Percentiles rank a stretch among this genome's conserved stretches.
phyloP scores from a whole-genome alignment of 345 rosid genomes.

The Rhodamnia rubescens region DNA sequence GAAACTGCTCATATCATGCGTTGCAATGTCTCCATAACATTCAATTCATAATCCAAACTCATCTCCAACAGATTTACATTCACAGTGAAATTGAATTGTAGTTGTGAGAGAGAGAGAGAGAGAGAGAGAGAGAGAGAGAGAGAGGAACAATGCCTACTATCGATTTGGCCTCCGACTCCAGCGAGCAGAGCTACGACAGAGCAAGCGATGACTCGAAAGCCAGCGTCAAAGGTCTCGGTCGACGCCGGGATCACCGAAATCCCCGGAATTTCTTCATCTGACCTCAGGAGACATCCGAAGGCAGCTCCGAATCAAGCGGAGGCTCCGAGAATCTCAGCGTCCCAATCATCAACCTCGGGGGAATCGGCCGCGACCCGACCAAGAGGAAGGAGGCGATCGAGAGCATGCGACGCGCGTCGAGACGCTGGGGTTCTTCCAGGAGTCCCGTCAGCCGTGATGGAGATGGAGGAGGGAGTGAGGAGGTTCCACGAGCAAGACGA shows the following conservation, averaged over 20 bases:
- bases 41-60: not conserved
- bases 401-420: slow-evolving; percentile 13
- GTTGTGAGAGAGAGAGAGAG: not conserved
- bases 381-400: not conserved
- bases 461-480: slow-evolving; percentile 13
- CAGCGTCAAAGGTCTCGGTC: not conserved
- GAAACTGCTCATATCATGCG: not conserved
- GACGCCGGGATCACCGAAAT: not conserved
- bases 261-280: not conserved
- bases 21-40: not conserved
- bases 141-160: not conserved
- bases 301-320: not conserved
- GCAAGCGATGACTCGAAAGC: not conserved
- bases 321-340: not conserved
- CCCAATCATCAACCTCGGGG: slow-evolving; percentile 21
- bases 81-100: not conserved
- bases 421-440: slow-evolving; percentile 34
- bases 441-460: slow-evolving; percentile 5
- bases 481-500: slow-evolving; percentile 25
- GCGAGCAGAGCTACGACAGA: not conserved
- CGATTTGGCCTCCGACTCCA: too few relatives aligned
- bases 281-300: not conserved
- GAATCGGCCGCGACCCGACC: not conserved
- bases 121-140: not conserved
- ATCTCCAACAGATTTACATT: too few relatives aligned